Base-by-base conservation (phyloP, 2,329 filamentous ascomycete genomes). In the Westerdykella aurantiaca region DNA sequence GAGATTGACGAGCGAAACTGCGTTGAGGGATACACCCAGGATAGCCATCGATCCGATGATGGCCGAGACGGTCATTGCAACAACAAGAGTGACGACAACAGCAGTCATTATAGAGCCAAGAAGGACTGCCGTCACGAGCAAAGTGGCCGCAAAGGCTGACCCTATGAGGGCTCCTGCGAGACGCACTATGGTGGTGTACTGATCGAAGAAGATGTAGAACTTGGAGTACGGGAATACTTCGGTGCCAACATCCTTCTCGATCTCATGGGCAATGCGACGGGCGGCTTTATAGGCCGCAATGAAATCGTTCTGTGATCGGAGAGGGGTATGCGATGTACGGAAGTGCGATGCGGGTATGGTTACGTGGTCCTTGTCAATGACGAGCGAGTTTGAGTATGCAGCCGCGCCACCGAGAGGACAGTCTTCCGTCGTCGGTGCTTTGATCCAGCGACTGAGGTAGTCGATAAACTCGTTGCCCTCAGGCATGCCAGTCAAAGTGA, bases 201-300 rank as follows among this genome's bases (percentile, higher is more conserved):
- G 93, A 64, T 98, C 93, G 65, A 98, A 98, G 78, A 97, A 98
- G 65, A 98, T 90, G 72, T 98, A 98, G 67, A 95, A 95, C 48
- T 96, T 84, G 55, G 88, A 94, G 72, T 98, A 98, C 0, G 93
- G 88, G 76, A 98, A 98, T 3, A 98, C 83, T 18, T 93, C 83
- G 17, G 87, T 81, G 5, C 82, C 79, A 4, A 89, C 90, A 41
- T 78, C 75, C 42, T 78, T 69, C 12, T 78, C 83, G 41, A 98
- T 83, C 22, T 86, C 84, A 11, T 81, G 72, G 0, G 91, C 83
- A 50, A 98, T 95, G 47, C 93, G 86, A 14, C 91, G 86, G 3
- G 93, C 93, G 1, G 91, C 81, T 5, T 85, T 82, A 66, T 97
- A 96, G 0, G 93, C 88, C 22, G 82, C 77, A 69, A 98, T 98